Conservation (phyloP, 306 rosid species). For the Rubus idaeus region DNA sequence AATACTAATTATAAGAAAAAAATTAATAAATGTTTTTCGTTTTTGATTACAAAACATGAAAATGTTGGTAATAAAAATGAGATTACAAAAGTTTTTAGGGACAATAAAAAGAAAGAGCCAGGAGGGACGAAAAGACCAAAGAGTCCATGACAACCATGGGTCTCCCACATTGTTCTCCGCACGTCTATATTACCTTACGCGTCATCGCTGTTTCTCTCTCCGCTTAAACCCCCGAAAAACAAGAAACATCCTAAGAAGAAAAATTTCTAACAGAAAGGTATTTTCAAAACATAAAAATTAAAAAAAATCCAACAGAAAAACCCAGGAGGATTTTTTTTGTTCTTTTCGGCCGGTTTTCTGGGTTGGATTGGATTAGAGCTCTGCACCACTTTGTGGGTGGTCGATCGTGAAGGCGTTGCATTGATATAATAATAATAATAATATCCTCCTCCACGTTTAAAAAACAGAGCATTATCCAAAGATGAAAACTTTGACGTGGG, state of each 20-base stretch:
- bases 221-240: constrained; percentile 33
- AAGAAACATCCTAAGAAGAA: constrained; percentile 25
- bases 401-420: background rate
- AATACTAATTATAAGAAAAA: too few species aligned
- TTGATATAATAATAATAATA: background rate
- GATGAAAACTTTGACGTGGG: constrained; percentile 1
- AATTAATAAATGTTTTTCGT: too few species aligned
- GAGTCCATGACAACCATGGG: constrained; percentile 25
- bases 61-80: background rate
- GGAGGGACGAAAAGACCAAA: background rate
- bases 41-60: too few species aligned
- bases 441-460: background rate
- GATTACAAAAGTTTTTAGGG: background rate
- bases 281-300: background rate
- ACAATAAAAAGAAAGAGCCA: background rate
- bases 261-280: background rate
- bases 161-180: constrained; percentile 52
- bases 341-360: background rate
- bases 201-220: constrained; percentile 40
- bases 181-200: constrained; percentile 35
- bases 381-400: background rate
- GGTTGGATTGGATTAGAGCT: background rate
- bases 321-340: background rate
- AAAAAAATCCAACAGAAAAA: background rate
- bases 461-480: constrained; percentile 3